A percentile compares a stretch with the other conserved stretches of the same genome.
phyloP scores from a whole-genome alignment of 208 protist species.

The Acanthamoeba healyi region DNA sequence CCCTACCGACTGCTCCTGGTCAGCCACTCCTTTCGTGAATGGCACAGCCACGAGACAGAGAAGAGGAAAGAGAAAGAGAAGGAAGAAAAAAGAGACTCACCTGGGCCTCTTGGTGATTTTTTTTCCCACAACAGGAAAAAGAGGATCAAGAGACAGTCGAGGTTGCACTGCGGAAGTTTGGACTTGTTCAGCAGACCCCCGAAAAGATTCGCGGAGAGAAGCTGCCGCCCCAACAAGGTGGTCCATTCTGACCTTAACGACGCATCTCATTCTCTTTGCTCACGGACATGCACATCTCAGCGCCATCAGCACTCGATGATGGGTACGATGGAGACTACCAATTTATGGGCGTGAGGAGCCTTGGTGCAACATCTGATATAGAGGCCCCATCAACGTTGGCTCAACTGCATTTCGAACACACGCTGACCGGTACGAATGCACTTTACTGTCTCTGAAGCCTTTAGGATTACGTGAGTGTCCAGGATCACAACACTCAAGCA shows the following conservation, averaged over 20 bases:
- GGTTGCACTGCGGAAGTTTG: conserved; percentile 36
- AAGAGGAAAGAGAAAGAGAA: too few species aligned
- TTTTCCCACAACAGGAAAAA: conserved; percentile 2
- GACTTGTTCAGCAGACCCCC: background rate
- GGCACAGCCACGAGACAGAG: background rate
- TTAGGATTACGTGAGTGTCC: background rate
- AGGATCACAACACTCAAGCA: background rate
- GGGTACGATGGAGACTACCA: conserved; percentile 1
- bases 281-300: too few species aligned
- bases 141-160: conserved; percentile 69
- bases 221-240: too few species aligned
- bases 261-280: too few species aligned
- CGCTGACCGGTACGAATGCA: conserved; percentile 1
- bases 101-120: too few species aligned
- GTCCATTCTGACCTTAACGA: too few species aligned
- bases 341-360: background rate
- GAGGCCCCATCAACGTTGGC: background rate
- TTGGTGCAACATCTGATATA: background rate
- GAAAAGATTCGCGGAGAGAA: too few species aligned
- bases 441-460: too few species aligned
- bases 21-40: background rate
- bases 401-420: conserved; percentile 11
- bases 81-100: too few species aligned
- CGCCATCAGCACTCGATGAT: background rate
- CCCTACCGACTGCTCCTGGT: conserved; percentile 60